Base-by-base conservation (phyloP, 2,329 filamentous ascomycete species). In the Talaromyces sp. region DNA sequence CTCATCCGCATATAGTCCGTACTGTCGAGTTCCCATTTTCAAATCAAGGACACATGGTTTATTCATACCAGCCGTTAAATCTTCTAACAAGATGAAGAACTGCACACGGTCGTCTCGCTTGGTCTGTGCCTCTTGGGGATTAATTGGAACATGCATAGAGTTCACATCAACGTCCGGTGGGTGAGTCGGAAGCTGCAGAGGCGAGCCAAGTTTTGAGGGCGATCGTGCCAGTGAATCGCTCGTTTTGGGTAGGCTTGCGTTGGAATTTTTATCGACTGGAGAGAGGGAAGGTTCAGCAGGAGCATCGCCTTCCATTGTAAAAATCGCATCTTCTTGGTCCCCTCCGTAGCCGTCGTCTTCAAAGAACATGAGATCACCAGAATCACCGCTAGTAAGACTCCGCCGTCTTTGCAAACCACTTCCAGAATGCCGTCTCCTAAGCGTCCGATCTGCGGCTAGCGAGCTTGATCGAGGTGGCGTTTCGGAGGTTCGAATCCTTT, bases 21-120 rank as follows among this genome's bases (percentile, higher is more conserved):
- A 98, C 72, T 99, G 95, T 2, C 95, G 88, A 7, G 95, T 99
- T 23, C 95, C 95, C 95, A 99, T 99, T 74, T 99, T 99, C 65
- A 99, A 82, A 73, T 99, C 95, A 75, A 99, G 89, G 63, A 99
- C 96, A 76, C 95, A 98, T 5, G 95, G 95, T 57, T 90, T 88
- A 72, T 92, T 93, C 95, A 99, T 98, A 36, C 94, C 94, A 1
- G 94, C 91, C 1, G 95, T 99, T 55, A 99, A 83, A 73, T 99
- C 95, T 76, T 99, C 95, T 9, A 99, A 80, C 0, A 99, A 82
- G 14, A 99, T 81, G 73, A 99, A 99, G 72, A 94, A 96, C 69
- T 97, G 91, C 4, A 96, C 90, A 34, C 94, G 87, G 59, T 81
- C 77, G 57, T 79, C 78, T 27, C 74, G 71, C 14, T 70, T 72